Percentiles rank a stretch among this genome's conserved stretches.
Conservation (phyloP, 495 filamentous ascomycete species). For the Podospora conica region DNA sequence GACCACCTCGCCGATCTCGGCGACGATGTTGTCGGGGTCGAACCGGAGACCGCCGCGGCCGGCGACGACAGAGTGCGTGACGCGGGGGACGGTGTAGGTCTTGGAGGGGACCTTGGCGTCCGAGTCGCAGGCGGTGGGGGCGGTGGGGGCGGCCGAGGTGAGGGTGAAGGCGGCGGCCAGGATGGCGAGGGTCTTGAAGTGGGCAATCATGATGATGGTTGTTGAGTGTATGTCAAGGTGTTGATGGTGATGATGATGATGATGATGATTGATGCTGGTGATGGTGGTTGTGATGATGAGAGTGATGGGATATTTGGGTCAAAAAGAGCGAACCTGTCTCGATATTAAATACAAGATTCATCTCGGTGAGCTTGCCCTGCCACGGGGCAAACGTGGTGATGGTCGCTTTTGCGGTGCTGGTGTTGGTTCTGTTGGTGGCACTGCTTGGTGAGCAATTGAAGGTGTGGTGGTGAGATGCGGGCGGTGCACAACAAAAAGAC, state of each 20-base stretch:
- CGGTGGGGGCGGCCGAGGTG: constrained; percentile 14
- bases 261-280: background rate
- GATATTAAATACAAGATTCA: background rate
- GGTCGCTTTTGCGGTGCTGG: background rate
- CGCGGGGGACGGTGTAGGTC: constrained; percentile 9
- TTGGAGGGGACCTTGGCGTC: constrained; percentile 8
- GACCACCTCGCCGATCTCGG: constrained; percentile 45
- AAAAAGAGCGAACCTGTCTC: background rate
- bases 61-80: constrained; percentile 47
- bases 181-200: constrained; percentile 9
- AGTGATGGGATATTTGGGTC: background rate
- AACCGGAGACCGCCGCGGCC: constrained; percentile 44
- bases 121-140: background rate
- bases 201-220: constrained; percentile 17
- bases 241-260: background rate
- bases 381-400: background rate
- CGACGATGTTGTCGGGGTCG: constrained; percentile 46
- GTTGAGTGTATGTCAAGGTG: background rate
- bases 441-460: background rate
- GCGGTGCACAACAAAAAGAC: background rate
- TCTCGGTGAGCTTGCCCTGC: background rate
- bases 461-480: background rate
- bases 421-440: background rate
- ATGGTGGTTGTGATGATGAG: too few species aligned
- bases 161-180: constrained; percentile 3